phyloP scores from a whole-genome alignment of 1,284 basidiomycete genomes.

The Leccinum insolens region DNA sequence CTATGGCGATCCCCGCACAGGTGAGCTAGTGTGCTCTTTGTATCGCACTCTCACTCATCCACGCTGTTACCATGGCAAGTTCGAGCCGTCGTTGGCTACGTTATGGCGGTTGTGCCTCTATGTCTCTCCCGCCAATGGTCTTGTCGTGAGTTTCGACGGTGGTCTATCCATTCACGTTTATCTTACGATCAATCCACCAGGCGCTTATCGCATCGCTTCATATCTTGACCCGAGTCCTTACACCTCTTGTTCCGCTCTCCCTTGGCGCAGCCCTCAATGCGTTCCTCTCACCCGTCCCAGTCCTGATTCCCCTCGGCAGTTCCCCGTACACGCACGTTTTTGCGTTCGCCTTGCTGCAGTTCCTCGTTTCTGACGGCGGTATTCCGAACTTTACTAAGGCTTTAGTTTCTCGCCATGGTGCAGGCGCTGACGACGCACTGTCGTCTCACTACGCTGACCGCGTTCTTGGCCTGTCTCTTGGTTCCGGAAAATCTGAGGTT shows the following conservation, averaged over 20 bases:
- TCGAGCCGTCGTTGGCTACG: constrained; percentile 19
- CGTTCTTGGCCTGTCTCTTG: constrained; percentile 55
- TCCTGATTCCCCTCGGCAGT: constrained; percentile 35
- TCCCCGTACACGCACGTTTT: constrained; percentile 69
- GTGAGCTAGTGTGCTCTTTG: constrained; percentile 13
- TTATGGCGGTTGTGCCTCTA: constrained; percentile 25
- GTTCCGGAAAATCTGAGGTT: too few species aligned
- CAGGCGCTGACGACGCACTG: constrained; percentile 83
- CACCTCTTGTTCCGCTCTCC: constrained; percentile 71
- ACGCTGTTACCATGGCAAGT: constrained; percentile 6
- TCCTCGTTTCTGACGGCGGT: constrained; percentile 74
- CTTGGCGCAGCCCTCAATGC: constrained; percentile 70
- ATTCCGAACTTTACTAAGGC: constrained; percentile 63
- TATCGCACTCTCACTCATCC: not conserved
- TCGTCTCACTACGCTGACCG: constrained; percentile 80
- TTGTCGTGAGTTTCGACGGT: constrained; percentile 22
- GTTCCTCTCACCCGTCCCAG: constrained; percentile 44
- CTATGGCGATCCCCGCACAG: not conserved
- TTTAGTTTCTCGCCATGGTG: constrained; percentile 85
- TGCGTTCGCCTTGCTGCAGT: constrained; percentile 62
- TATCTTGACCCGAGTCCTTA: constrained; percentile 75
- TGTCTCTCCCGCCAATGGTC: constrained; percentile 23
- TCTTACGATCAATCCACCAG: constrained; percentile 39
- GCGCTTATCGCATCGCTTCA: constrained; percentile 68
- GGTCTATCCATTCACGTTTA: not conserved